These are phyloP conservation scores for Trichosporon asahii DNA, from an alignment of 1,284 basidiomycete species.

Conservation along the genomic window DNA sequence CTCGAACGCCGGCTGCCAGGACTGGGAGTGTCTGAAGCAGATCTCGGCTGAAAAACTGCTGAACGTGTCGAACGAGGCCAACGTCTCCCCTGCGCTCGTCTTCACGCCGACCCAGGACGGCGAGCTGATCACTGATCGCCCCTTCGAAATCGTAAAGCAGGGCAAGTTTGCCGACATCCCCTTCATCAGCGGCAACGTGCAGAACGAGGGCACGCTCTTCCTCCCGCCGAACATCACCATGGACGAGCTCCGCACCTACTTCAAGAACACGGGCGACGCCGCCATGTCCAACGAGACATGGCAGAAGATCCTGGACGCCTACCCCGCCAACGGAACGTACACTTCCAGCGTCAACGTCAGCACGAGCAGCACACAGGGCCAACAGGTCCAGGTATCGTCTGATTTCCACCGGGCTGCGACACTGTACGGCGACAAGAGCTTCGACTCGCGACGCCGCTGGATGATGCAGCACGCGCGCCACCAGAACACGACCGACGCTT, in stretches of 20 bases:
- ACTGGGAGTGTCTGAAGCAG: constrained; percentile 36
- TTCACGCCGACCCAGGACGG: constrained; percentile 42
- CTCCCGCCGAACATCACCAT: constrained; percentile 1
- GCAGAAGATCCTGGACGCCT: constrained; percentile 14
- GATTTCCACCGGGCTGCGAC: constrained; percentile 14
- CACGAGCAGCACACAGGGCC: neutral
- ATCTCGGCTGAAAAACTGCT: constrained; percentile 33
- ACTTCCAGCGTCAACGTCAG: neutral
- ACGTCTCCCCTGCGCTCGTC: neutral
- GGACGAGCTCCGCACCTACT: constrained; percentile 7
- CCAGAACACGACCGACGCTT: constrained; percentile 32
- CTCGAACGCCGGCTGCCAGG: neutral
- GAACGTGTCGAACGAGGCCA: constrained; percentile 21
- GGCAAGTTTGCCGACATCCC: constrained; percentile 46
- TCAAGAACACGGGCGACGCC: constrained; percentile 20
- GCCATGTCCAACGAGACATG: constrained; percentile 21
- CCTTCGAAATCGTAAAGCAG: constrained; percentile 37
- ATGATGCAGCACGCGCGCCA: constrained; percentile 30
- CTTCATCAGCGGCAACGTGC: constrained; percentile 46
- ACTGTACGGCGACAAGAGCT: constrained; percentile 34
- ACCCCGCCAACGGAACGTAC: constrained; percentile 12
- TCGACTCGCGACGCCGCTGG: constrained; percentile 37
- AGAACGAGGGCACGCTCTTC: constrained; percentile 39
- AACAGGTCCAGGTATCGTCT: neutral
- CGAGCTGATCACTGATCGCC: constrained; percentile 39